phyloP scores from a whole-genome alignment of 257 asterid genomes.

The Solanum paucissectum region DNA sequence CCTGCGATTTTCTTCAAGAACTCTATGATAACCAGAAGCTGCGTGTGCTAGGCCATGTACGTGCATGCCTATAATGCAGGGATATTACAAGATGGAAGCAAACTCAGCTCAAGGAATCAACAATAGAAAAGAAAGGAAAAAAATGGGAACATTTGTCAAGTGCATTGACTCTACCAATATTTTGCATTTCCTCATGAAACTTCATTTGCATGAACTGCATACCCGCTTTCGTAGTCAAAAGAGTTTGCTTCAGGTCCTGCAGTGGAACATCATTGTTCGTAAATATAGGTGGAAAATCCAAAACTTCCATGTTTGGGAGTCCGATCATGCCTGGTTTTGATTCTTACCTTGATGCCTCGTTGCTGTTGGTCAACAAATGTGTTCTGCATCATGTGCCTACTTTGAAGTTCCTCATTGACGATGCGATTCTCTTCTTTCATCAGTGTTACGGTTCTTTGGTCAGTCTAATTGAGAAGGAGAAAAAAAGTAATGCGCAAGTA shows the following conservation, averaged over 20 bases:
- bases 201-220: constrained; percentile 89
- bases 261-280: neutral
- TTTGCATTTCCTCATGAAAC: constrained; percentile 74
- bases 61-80: constrained; percentile 44
- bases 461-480: constrained; percentile 23
- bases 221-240: constrained; percentile 73
- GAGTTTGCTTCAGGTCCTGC: constrained; percentile 72
- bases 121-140: neutral
- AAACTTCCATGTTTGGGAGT: too few relatives aligned
- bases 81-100: neutral
- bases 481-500: neutral
- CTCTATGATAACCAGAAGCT: constrained; percentile 92
- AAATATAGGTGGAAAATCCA: neutral
- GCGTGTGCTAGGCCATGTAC: constrained; percentile 85
- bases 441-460: constrained; percentile 16
- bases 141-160: neutral
- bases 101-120: neutral
- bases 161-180: constrained; percentile 44
- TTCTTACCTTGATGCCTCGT: constrained; percentile 50
- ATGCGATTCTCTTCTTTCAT: constrained; percentile 26
- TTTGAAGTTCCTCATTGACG: constrained; percentile 33
- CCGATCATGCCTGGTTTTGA: neutral
- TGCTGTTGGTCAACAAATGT: constrained; percentile 64
- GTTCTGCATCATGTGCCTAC: constrained; percentile 37
- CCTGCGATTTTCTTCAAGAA: constrained; percentile 91